Percentiles rank a stretch among this genome's conserved stretches.
Evolutionary conservation across 148 eudicot species (phyloP).

Genomic region (Chenopodium berlandieri): DNA sequence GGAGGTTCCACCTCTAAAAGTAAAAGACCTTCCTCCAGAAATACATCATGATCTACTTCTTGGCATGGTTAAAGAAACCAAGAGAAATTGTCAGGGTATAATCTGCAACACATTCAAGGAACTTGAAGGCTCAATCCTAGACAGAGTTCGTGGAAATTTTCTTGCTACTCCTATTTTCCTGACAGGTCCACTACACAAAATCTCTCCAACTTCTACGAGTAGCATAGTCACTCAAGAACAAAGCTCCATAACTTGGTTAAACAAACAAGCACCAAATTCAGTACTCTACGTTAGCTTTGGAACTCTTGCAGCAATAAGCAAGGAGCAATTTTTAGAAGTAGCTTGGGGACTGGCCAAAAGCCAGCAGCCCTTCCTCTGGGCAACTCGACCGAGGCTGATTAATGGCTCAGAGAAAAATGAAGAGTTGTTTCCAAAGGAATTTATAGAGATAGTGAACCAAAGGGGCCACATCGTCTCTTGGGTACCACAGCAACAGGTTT

Average conservation of each 20-base stretch:
- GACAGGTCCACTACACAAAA: conserved; percentile 49
- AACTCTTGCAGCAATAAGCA: conserved; percentile 39
- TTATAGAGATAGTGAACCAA: conserved; percentile 20
- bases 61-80: conserved; percentile 32
- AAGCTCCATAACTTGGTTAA: conserved; percentile 41
- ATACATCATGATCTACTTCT: conserved; percentile 16
- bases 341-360: conserved; percentile 54
- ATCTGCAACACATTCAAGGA: conserved; percentile 53
- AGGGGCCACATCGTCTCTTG: conserved; percentile 47
- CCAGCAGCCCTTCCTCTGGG: conserved; percentile 55
- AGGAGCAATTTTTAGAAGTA: conserved; percentile 35
- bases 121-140: conserved; percentile 36
- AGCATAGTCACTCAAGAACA: conserved; percentile 32
- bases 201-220: conserved; percentile 23
- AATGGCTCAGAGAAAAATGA: conserved; percentile 24
- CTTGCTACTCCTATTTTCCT: conserved; percentile 35
- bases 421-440: conserved; percentile 36
- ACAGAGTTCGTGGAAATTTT: conserved; percentile 18
- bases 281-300: conserved; percentile 60
- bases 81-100: conserved; percentile 30
- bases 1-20: conserved; percentile 43
- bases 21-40: conserved; percentile 44
- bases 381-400: conserved; percentile 34
- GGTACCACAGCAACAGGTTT: conserved; percentile 50
- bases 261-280: conserved; percentile 39